A percentile compares a stretch with the other conserved stretches of the same genome.
phyloP scores from a whole-genome alignment of 2,329 filamentous ascomycete genomes.

The Zymoseptoria tritici region DNA sequence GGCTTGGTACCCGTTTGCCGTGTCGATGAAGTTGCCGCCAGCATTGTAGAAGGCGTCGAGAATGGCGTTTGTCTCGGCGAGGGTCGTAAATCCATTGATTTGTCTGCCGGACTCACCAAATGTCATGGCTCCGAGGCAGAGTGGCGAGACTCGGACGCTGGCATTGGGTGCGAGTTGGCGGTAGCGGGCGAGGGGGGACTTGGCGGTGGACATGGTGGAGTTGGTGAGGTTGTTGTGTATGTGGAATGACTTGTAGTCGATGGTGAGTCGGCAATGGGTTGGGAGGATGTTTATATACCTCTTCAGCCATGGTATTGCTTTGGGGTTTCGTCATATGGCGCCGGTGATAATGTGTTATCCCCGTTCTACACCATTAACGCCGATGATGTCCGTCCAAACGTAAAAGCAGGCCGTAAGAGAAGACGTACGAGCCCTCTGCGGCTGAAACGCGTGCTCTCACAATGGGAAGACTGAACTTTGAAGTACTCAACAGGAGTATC shows the following conservation, averaged over 20 bases:
- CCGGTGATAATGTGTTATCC: background rate
- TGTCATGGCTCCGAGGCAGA: slow-evolving; percentile 50
- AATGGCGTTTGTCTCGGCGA: slow-evolving; percentile 24
- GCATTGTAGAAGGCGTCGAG: slow-evolving; percentile 29
- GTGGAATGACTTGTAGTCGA: background rate
- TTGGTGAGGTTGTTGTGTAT: background rate
- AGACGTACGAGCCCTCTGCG: too few relatives aligned
- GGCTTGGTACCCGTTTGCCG: slow-evolving; percentile 31
- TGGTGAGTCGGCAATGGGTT: background rate
- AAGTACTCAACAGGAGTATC: too few relatives aligned
- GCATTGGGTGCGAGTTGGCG: slow-evolving; percentile 44
- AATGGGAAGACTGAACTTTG: too few relatives aligned
- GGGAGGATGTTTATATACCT: background rate
- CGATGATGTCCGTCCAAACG: background rate
- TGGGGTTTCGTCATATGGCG: background rate
- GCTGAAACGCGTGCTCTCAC: too few relatives aligned
- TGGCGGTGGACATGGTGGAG: background rate
- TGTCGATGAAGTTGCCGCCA: slow-evolving; percentile 39
- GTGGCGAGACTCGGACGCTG: slow-evolving; percentile 43
- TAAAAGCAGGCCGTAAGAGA: too few relatives aligned
- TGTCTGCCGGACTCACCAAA: slow-evolving; percentile 44
- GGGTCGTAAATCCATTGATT: slow-evolving; percentile 37
- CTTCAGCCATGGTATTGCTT: background rate
- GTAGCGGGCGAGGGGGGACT: slow-evolving; percentile 24
- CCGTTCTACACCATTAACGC: background rate